These are phyloP conservation scores for Triangularia setosa DNA, from an alignment of 2,329 filamentous ascomycete species.

Conservation along the genomic window DNA sequence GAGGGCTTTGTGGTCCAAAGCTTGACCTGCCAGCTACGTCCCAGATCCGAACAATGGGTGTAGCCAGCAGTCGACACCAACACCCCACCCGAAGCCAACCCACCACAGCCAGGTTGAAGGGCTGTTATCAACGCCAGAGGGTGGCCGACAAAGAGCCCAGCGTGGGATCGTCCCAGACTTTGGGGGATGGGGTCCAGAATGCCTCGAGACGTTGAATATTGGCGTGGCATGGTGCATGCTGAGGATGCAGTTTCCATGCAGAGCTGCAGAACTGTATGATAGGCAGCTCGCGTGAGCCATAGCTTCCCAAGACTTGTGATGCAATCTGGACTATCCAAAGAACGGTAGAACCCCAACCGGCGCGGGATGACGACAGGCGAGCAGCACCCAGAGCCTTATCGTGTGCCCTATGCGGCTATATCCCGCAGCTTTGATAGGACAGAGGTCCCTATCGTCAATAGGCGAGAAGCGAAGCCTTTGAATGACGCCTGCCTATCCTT, in stretches of 20 bases:
- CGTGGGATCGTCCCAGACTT: not conserved
- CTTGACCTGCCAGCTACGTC: not conserved
- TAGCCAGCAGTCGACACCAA: not conserved
- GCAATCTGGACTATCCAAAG: slow-evolving; percentile 24
- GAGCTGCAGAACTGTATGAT: slow-evolving; percentile 13
- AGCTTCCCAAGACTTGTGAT: slow-evolving; percentile 21
- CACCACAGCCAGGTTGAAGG: not conserved
- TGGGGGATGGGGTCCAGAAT: not conserved
- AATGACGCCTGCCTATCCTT: slow-evolving; percentile 6
- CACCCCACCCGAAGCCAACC: not conserved
- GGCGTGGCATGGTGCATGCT: slow-evolving; percentile 15
- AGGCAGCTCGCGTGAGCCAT: slow-evolving; percentile 6
- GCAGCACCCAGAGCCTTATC: slow-evolving; percentile 26
- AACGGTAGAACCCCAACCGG: slow-evolving; percentile 19
- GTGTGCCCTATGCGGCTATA: slow-evolving; percentile 21
- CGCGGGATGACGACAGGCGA: slow-evolving; percentile 31
- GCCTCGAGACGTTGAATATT: not conserved
- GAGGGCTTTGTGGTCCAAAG: not conserved
- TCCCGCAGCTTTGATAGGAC: slow-evolving; percentile 21
- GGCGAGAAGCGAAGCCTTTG: slow-evolving; percentile 10
- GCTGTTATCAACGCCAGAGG: not conserved
- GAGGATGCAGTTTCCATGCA: slow-evolving; percentile 13
- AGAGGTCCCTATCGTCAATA: not conserved
- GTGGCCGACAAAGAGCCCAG: not conserved
- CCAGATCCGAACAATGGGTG: not conserved